Percentiles rank a stretch among this genome's conserved stretches.
Evolutionary conservation across 2,329 filamentous ascomycete genomes (phyloP).

Genomic region (Colletotrichum truncatum): DNA sequence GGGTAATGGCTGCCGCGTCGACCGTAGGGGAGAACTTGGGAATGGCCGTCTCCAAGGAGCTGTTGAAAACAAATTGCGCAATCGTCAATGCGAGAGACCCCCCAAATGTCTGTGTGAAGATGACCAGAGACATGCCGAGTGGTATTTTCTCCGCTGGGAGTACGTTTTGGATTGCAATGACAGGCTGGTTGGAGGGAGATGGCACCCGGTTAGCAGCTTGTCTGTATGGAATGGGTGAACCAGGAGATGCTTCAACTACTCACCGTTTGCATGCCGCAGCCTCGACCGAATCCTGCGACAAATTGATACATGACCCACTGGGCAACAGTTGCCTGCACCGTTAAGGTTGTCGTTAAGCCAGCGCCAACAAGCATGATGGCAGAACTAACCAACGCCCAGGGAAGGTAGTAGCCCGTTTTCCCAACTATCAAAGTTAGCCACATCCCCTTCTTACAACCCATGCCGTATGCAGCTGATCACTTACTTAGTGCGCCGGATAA

Average conservation of each 20-base stretch:
- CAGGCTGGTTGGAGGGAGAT: not conserved
- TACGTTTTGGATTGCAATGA: not conserved
- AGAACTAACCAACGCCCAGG: slow-evolving; percentile 40
- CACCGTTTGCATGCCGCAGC: slow-evolving; percentile 52
- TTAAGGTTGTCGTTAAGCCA: slow-evolving; percentile 49
- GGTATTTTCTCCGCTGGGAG: not conserved
- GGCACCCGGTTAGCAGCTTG: not conserved
- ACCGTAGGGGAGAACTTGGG: not conserved
- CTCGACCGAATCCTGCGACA: slow-evolving; percentile 57
- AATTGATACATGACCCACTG: slow-evolving; percentile 44
- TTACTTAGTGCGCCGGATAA: slow-evolving; percentile 21
- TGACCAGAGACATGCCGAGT: not conserved
- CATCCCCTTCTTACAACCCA: too few species aligned
- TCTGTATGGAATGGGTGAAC: rapidly evolving
- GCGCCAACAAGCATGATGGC: slow-evolving; percentile 45
- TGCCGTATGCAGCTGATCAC: not conserved
- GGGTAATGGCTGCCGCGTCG: not conserved
- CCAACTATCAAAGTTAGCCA: slow-evolving; percentile 36
- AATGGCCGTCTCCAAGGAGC: not conserved
- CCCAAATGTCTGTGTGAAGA: not conserved
- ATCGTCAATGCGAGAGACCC: not conserved
- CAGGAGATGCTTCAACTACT: too few species aligned
- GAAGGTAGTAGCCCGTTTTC: slow-evolving; percentile 30
- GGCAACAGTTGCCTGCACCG: slow-evolving; percentile 38
- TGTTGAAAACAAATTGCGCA: not conserved